A percentile compares a stretch with the other conserved stretches of the same genome.
phyloP scores from a whole-genome alignment of 2,329 filamentous ascomycete species.

The Penicillium decumbens region DNA sequence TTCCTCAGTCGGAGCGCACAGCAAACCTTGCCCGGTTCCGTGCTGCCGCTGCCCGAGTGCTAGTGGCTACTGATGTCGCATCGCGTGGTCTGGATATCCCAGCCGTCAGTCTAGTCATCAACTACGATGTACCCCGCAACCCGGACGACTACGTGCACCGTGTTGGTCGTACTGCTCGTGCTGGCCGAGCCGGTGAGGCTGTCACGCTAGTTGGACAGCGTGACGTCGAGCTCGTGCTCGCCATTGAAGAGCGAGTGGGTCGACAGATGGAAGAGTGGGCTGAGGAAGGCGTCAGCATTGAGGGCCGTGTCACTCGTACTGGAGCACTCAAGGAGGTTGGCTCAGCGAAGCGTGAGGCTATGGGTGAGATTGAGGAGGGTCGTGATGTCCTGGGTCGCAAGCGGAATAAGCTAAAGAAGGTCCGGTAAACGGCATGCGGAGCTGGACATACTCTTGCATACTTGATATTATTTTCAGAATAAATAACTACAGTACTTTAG shows the following conservation, averaged over 20 bases:
- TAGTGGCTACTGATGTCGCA: constrained; percentile 93
- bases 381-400: constrained; percentile 86
- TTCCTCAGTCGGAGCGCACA: constrained; percentile 78
- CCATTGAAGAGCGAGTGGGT: constrained; percentile 77
- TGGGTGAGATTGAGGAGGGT: constrained; percentile 86
- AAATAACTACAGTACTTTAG: constrained; percentile 10
- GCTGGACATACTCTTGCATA: constrained; percentile 9
- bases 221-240: constrained; percentile 84
- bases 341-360: constrained; percentile 91
- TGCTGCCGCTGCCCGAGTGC: constrained; percentile 77
- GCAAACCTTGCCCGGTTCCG: constrained; percentile 89
- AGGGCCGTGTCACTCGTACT: constrained; percentile 79
- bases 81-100: constrained; percentile 93
- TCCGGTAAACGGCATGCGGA: constrained; percentile 24
- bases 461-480: constrained; percentile 13
- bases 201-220: constrained; percentile 89
- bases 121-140: constrained; percentile 94
- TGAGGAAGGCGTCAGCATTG: constrained; percentile 91
- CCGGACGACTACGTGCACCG: constrained; percentile 97
- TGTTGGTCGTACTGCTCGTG: constrained; percentile 90
- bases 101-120: constrained; percentile 81
- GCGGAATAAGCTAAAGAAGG: constrained; percentile 47
- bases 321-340: constrained; percentile 75
- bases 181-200: constrained; percentile 74
- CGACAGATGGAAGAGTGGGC: constrained; percentile 75